Evolutionary conservation across 805 yeast species (phyloP).

Genomic region (Teunomyces cretensis): DNA sequence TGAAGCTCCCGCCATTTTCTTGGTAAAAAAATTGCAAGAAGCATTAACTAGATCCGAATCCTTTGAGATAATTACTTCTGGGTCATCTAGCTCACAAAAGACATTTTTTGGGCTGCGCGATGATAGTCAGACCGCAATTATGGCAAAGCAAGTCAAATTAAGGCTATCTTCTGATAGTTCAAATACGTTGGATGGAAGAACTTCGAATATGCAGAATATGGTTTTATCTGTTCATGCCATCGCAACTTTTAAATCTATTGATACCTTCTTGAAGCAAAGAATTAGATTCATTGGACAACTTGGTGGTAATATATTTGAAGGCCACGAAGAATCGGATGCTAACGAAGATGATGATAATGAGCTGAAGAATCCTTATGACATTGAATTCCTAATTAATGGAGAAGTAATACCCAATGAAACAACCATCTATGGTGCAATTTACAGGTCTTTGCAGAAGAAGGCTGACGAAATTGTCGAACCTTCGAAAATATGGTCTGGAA

Average conservation of each 20-base stretch:
- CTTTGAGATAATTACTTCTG: constrained; percentile 61
- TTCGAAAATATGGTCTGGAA: constrained; percentile 55
- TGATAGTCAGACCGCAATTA: constrained; percentile 48
- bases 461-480: constrained; percentile 45
- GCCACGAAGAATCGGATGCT: constrained; percentile 13
- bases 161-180: constrained; percentile 37
- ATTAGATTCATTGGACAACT: constrained; percentile 11
- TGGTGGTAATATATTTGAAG: constrained; percentile 11
- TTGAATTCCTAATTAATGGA: constrained; percentile 60
- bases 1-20: constrained; percentile 29
- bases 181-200: constrained; percentile 3
- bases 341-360: constrained; percentile 16
- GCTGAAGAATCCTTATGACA: constrained; percentile 17
- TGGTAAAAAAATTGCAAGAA: constrained; percentile 67
- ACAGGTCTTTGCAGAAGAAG: constrained; percentile 44
- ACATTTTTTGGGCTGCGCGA: constrained; percentile 8
- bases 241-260: constrained; percentile 56
- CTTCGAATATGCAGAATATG: constrained; percentile 28
- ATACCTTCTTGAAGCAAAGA: constrained; percentile 45
- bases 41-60: constrained; percentile 71
- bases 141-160: constrained; percentile 71
- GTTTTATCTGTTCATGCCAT: constrained; percentile 57
- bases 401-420: constrained; percentile 61
- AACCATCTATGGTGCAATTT: constrained; percentile 75
- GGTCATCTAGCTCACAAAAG: constrained; percentile 12